These are phyloP conservation scores for Crucibulum laeve DNA, from an alignment of 768 basidiomycete species.

Conservation along the genomic window DNA sequence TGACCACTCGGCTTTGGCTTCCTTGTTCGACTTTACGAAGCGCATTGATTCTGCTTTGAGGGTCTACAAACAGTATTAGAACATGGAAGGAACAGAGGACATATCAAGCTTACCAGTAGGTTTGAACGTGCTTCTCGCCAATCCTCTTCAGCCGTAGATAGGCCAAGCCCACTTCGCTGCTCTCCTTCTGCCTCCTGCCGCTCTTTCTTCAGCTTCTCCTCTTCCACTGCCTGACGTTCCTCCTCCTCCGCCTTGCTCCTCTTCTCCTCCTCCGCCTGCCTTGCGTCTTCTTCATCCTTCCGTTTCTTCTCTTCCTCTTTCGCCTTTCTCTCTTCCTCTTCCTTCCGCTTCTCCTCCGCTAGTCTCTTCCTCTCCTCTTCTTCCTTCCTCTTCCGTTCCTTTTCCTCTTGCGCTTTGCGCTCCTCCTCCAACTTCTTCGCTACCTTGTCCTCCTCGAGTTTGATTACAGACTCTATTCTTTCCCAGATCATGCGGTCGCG, in stretches of 20 bases:
- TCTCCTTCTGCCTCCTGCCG: slow-evolving; percentile 26
- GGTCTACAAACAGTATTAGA: slow-evolving; percentile 28
- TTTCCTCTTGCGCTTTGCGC: slow-evolving; percentile 41
- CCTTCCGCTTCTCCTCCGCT: slow-evolving; percentile 28
- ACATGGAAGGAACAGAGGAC: not conserved
- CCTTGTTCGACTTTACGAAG: slow-evolving; percentile 54
- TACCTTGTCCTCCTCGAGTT: slow-evolving; percentile 57
- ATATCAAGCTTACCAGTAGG: slow-evolving; percentile 42
- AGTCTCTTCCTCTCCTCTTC: slow-evolving; percentile 32
- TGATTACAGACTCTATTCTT: slow-evolving; percentile 60
- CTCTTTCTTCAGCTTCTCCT: slow-evolving; percentile 24
- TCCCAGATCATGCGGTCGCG: slow-evolving; percentile 52
- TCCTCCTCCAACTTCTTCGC: slow-evolving; percentile 52
- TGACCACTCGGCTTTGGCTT: slow-evolving; percentile 58
- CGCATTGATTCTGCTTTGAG: slow-evolving; percentile 66
- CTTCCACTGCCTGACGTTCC: slow-evolving; percentile 23
- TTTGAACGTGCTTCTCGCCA: slow-evolving; percentile 54
- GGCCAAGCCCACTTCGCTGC: slow-evolving; percentile 39
- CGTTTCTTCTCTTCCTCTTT: slow-evolving; percentile 33
- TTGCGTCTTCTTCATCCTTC: slow-evolving; percentile 28
- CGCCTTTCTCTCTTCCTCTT: slow-evolving; percentile 25
- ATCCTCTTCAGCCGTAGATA: slow-evolving; percentile 57
- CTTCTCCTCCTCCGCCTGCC: slow-evolving; percentile 22
- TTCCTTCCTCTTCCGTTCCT: slow-evolving; percentile 32
- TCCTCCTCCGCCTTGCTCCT: slow-evolving; percentile 20